A percentile compares a stretch with the other conserved stretches of the same genome.
Conservation (phyloP, 495 filamentous ascomycete genomes). For the Rhypophila decipiens region DNA sequence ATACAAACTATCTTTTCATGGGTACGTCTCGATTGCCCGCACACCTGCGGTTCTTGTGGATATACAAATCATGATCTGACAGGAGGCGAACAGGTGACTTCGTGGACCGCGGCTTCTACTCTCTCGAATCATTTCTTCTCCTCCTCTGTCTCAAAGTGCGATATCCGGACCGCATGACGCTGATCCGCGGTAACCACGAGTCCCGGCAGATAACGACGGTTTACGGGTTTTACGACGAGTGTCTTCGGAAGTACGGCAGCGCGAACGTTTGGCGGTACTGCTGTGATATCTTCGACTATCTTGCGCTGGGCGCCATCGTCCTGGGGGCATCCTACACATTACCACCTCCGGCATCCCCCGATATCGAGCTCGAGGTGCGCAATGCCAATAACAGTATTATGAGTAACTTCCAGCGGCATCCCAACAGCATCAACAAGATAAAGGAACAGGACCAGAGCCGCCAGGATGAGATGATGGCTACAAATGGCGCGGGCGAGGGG, state of each 20-base stretch:
- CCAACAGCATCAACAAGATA: constrained; percentile 12
- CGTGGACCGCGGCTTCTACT: constrained; percentile 95
- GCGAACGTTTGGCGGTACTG: constrained; percentile 99
- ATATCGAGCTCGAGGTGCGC: constrained; percentile 86
- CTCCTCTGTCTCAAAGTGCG: constrained; percentile 93
- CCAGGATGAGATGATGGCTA: background rate
- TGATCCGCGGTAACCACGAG: constrained; percentile 94
- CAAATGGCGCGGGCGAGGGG: constrained; percentile 4
- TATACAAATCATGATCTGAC: too few species aligned
- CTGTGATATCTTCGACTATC: constrained; percentile 97
- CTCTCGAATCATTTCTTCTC: constrained; percentile 90
- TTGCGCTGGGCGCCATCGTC: constrained; percentile 90
- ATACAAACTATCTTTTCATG: constrained; percentile 96
- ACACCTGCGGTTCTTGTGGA: too few species aligned
- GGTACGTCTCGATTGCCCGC: too few species aligned
- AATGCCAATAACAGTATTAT: constrained; percentile 75
- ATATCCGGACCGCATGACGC: constrained; percentile 93
- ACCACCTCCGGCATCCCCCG: constrained; percentile 50
- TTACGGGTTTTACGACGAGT: constrained; percentile 97
- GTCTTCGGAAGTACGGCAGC: constrained; percentile 94
- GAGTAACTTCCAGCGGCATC: constrained; percentile 56
- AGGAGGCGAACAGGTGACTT: constrained; percentile 92
- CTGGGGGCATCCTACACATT: constrained; percentile 78
- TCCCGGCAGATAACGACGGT: constrained; percentile 97
- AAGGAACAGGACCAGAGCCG: constrained; percentile 37